Conservation (phyloP, 2,329 filamentous ascomycete species). For the Arthroderma uncinatum region DNA sequence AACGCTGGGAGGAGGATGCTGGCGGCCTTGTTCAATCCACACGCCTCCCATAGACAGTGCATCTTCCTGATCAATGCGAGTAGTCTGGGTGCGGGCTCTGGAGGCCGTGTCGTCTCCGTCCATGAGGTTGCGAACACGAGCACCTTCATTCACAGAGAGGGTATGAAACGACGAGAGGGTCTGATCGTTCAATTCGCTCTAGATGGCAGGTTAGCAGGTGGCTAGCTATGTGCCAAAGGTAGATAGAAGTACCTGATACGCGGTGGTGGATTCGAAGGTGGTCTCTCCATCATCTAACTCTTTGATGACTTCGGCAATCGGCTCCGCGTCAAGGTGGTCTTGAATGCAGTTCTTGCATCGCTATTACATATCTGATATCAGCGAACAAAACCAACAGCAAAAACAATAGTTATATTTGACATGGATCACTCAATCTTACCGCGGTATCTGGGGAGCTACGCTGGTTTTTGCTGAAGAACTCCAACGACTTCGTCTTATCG, state of each 20-base stretch:
- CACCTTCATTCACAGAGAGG: conserved; percentile 1
- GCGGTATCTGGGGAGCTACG: conserved; percentile 36
- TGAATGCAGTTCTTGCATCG: conserved; percentile 34
- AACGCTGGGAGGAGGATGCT: not conserved
- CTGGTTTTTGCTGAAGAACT: conserved; percentile 42
- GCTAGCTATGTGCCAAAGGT: not conserved
- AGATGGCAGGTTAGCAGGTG: not conserved
- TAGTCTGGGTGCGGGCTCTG: not conserved
- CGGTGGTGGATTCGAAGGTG: not conserved
- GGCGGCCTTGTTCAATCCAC: conserved; percentile 13
- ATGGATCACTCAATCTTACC: conserved; percentile 28
- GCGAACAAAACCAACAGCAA: conserved; percentile 4
- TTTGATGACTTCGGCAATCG: conserved; percentile 23
- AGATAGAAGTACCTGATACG: not conserved
- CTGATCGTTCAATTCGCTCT: conserved; percentile 8
- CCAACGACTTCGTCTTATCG: conserved; percentile 35
- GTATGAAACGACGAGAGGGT: conserved; percentile 2
- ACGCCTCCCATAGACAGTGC: conserved; percentile 13
- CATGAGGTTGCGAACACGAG: not conserved
- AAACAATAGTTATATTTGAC: not conserved
- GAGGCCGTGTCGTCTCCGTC: not conserved
- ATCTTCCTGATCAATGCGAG: conserved; percentile 15
- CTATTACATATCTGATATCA: conserved; percentile 21
- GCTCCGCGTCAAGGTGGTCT: conserved; percentile 24
- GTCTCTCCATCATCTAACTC: conserved; percentile 12